Evolutionary conservation across 2,329 filamentous ascomycete genomes (phyloP).

Genomic region (Fusarium pseudocircinatum): DNA sequence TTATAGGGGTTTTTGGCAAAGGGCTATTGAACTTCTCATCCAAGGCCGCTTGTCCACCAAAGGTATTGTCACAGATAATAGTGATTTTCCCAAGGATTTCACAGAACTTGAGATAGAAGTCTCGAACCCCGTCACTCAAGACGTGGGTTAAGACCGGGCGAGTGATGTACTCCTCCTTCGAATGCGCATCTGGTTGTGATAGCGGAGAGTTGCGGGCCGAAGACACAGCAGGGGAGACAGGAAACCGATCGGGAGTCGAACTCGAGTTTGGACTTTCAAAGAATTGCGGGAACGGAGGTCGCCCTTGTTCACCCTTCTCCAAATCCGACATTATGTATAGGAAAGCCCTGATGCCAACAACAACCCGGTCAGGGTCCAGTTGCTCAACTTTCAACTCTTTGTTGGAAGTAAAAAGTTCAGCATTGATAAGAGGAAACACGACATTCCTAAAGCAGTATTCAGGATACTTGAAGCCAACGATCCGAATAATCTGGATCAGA

Average conservation of each 20-base stretch:
- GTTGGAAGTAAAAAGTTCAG: conserved; percentile 82
- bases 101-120: conserved; percentile 91
- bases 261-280: conserved; percentile 53
- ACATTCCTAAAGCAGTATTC: conserved; percentile 93
- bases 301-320: conserved; percentile 80
- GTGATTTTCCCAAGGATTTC: conserved; percentile 96
- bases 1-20: conserved; percentile 92
- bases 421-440: conserved; percentile 95
- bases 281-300: conserved; percentile 85
- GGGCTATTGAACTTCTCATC: conserved; percentile 93
- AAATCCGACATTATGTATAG: conserved; percentile 92
- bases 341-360: conserved; percentile 96
- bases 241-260: conserved; percentile 57
- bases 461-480: conserved; percentile 92
- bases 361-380: conserved; percentile 94
- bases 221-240: conserved; percentile 52
- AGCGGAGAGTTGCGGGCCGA: conserved; percentile 48
- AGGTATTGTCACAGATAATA: conserved; percentile 94
- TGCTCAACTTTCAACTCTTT: conserved; percentile 88
- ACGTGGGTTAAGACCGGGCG: conserved; percentile 68
- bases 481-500: conserved; percentile 90
- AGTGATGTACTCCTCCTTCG: conserved; percentile 72
- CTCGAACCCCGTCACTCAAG: conserved; percentile 79
- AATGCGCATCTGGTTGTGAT: conserved; percentile 37
- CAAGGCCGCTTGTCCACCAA: conserved; percentile 92